These are phyloP conservation scores for Cladosporium cucumerinum DNA, from an alignment of 2,329 filamentous ascomycete genomes.

Conservation along the genomic window DNA sequence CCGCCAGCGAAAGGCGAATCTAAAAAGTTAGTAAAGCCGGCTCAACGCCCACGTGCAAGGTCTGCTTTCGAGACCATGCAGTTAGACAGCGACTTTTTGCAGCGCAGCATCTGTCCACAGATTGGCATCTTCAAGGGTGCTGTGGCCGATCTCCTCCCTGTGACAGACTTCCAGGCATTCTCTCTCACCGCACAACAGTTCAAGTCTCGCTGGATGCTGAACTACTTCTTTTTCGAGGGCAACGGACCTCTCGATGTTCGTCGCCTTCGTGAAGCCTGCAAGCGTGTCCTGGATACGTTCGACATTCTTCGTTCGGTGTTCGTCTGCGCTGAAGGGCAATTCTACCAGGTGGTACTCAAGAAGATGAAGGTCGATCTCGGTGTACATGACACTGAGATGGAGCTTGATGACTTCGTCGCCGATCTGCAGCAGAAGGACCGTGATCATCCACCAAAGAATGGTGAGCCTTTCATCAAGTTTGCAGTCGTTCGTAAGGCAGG, in stretches of 20 bases:
- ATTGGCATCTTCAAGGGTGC: conserved; percentile 22
- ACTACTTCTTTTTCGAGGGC: conserved; percentile 27
- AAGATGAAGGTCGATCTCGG: conserved; percentile 37
- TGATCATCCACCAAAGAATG: conserved; percentile 17
- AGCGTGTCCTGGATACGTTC: conserved; percentile 27
- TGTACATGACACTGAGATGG: conserved; percentile 20
- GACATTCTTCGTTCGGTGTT: conserved; percentile 56
- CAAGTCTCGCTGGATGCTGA: conserved; percentile 18
- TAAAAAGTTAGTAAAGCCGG: background rate
- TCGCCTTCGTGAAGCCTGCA: conserved; percentile 22
- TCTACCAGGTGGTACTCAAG: conserved; percentile 43
- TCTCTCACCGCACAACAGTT: conserved; percentile 15
- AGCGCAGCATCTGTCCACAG: conserved; percentile 28
- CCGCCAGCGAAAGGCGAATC: background rate
- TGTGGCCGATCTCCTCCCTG: conserved; percentile 19
- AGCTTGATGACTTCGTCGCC: conserved; percentile 18
- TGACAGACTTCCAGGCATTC: conserved; percentile 27
- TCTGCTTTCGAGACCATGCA: conserved; percentile 11
- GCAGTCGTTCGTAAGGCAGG: conserved; percentile 23
- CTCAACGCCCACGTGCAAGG: conserved; percentile 1
- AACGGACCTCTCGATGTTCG: conserved; percentile 22
- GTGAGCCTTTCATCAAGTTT: conserved; percentile 25
- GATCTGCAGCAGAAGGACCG: conserved; percentile 18
- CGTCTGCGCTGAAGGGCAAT: conserved; percentile 42
- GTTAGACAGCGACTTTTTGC: conserved; percentile 12